Base-by-base conservation (phyloP, 129 eudicot species). In the Rutidosis leptorrhynchoides region DNA sequence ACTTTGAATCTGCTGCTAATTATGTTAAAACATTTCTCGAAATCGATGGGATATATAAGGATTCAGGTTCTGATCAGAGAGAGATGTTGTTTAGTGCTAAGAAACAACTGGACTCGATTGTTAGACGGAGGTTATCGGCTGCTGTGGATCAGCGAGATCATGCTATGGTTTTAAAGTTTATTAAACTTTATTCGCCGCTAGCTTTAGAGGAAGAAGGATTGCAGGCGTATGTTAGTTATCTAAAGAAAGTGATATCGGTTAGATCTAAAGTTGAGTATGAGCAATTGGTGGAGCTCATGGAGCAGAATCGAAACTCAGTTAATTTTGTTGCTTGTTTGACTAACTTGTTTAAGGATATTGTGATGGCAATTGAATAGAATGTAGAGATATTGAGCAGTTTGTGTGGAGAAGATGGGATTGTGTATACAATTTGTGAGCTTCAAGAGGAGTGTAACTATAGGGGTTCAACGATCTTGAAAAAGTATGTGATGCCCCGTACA, bases 391-490 rank as follows among this genome's bases (percentile, higher is more conserved):
- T 90, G 71, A 81, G 78, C 68, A 83, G 86, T 69, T 74, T 90
- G 58, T 90, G 95, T 37, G 97, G 95, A 8, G 97, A 87, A 68
- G 97, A 90, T 68, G 97, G 90, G 28, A 81, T 90, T 69, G 97
- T 84, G 10, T 90, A 90, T 63, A 95, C 93, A 11, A 84, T 87
- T 10, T 84, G 87, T 24, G 97, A 90, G 83, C 80, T 90, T 11
- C 97, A 90, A 64, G 97, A 90, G 29, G 97, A 90, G 76, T 90
- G 97, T 51, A 95, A 90, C 77, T 80, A 85, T 1, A 73, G 95
- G 45, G 97, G 97, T 28, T 78, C 90, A 4, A 35, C 77, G 74
- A 81, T 90, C 51, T 37, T 90, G 29, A 90, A 83, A 57, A 90
- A 84, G 79, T 90, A n/a, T n/a, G n/a, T n/a, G n/a, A n/a, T n/a